Evolutionary conservation across 805 yeast genomes (phyloP).

Genomic region (Kluyveromyces wickerhamii): DNA sequence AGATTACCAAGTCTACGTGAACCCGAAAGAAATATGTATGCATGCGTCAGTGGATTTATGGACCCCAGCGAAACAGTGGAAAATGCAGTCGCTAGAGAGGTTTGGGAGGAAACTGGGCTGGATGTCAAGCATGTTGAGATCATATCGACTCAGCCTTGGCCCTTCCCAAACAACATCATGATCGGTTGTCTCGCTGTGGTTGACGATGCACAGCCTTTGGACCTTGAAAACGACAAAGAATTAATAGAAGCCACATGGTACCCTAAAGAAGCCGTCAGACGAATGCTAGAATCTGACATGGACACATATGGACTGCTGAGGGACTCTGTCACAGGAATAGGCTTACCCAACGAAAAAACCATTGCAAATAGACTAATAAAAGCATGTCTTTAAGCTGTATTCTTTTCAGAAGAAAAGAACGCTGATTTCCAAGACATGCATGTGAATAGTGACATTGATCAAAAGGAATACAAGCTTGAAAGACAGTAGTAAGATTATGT

Average conservation of each 20-base stretch:
- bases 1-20: slow-evolving; percentile 64
- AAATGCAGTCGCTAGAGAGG: slow-evolving; percentile 78
- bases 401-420: no score
- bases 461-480: no score
- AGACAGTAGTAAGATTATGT: no score
- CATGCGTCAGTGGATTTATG: slow-evolving; percentile 91
- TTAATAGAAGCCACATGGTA: slow-evolving; percentile 84
- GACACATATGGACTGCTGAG: slow-evolving; percentile 7
- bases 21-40: slow-evolving; percentile 60
- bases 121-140: slow-evolving; percentile 45
- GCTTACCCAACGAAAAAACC: slow-evolving; percentile 20
- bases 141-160: slow-evolving; percentile 90
- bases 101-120: slow-evolving; percentile 95
- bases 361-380: slow-evolving; percentile 23
- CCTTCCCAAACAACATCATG: slow-evolving; percentile 90
- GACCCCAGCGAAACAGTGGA: slow-evolving; percentile 93
- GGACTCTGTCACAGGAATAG: slow-evolving; percentile 7
- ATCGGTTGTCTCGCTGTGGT: slow-evolving; percentile 82
- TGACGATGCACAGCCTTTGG: slow-evolving; percentile 55
- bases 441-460: no score
- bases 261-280: slow-evolving; percentile 41
- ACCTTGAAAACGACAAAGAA: slow-evolving; percentile 79
- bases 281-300: slow-evolving; percentile 5
- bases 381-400: slow-evolving; percentile 3
- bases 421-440: no score